Evolutionary conservation across 371 early-diverging fungal genomes (phyloP), one percentile per base, ranked within the genome.

Genomic region (Syncephalastrum sp.): DNA sequence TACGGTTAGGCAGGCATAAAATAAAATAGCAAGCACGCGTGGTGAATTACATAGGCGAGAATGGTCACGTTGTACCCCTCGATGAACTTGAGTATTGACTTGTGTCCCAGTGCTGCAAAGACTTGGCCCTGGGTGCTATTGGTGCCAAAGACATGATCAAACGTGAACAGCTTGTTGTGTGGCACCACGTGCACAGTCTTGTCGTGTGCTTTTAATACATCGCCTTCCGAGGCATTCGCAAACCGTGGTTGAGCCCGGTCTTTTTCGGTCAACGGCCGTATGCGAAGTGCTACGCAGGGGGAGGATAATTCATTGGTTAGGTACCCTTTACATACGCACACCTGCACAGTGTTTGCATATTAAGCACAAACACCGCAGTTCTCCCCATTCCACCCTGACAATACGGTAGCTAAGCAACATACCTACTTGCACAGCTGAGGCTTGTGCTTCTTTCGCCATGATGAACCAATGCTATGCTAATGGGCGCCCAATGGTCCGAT

Each of bases 31-130:
- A 10, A 33, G 8, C 38, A 33, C 38, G 10, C 38, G 10, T 33
- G 38, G 38, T 0, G 38, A 50, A 49, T 41, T 68, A 79, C 99
- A 82, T 99, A 99, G 24, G 99, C 99, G 60, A 99, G 85, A 53
- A 94, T 90, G n/a, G 92, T 97, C 44, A 88, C 95, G 82, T 94
- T 98, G 82, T 88, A 99, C 17, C 93, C 79, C 61, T 78, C 75
- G 16, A 73, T 61, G 55, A 78, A 78, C 51, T 78, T 78, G 41
- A 71, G 64, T 14, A 78, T 68, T 17, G 68, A 64, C 42, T 58
- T 68, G 15, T 67, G 54, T 16, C 71, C 79, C 14, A 78, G 52
- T 27, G 65, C 56, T 54, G 49, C 56, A 58, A 78, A 78, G 7
- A 78, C 71, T 47, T 78, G 71, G 23, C 60, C 58, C 54, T 78